Base-by-base conservation (phyloP, 768 basidiomycete species). In the Lentinula lateritia region DNA sequence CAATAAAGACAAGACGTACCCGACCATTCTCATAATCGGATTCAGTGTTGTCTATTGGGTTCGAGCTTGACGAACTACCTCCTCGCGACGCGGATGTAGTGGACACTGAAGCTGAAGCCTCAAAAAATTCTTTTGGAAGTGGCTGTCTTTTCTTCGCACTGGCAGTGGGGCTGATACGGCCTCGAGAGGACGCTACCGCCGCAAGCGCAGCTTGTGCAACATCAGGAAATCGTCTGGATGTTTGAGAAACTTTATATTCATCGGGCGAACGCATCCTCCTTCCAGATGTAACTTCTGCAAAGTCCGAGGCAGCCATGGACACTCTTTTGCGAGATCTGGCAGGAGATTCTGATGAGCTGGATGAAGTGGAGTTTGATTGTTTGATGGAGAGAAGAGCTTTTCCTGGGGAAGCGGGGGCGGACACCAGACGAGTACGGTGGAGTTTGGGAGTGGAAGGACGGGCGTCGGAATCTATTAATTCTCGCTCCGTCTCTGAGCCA, bases 401-500 rank as follows among this genome's bases (percentile, higher is more conserved):
- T 7, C 13, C 60, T 15, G 50, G 65, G 13, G 42, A 63, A 42
- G 50, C 61, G 60, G 46, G 63, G 20, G 63, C 53, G 16, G 58
- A 60, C 9, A 43, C 36, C 12, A 63, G 66, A 68, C 41, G 65
- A 52, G 62, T 56, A 58, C 50, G 59, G 4, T 57, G 63, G 54
- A 63, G 64, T 23, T 62, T 60, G 0, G 72, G 65, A 20, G 66
- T 62, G 9, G 67, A 67, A 63, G 66, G 63, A 67, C 63, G 71
- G 63, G 59, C 73, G 66, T 63, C 28, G 20, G 48, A 73, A 69
- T 59, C 71, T 62, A 73, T 69, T 42, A 78, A 81, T 72, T 92
- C 90, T 48, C 89, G 84, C 71, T 93, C 92, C 0, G 91, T 93
- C 71, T 92, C 92, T 2, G 90, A 92, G 36, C 91, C 91, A 6